phyloP scores from a whole-genome alignment of 2,329 filamentous ascomycete genomes.

The Aspergillus uvarum region DNA sequence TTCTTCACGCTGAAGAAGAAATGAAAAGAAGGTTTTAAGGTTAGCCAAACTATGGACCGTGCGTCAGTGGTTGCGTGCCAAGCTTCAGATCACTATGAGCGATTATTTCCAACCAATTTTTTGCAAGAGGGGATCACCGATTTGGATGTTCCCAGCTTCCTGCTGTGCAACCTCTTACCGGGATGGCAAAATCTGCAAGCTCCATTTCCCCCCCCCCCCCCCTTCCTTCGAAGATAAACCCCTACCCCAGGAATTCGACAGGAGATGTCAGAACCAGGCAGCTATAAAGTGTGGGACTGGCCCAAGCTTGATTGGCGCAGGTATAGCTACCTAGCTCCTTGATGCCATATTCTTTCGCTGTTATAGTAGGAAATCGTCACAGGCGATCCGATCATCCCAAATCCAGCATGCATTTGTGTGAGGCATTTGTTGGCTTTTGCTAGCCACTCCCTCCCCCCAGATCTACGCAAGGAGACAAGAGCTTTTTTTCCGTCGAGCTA shows the following conservation, averaged over 20 bases:
- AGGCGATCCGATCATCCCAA: neutral
- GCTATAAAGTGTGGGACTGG: neutral
- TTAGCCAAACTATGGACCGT: constrained; percentile 7
- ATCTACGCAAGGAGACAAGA: neutral
- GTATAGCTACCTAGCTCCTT: too few species aligned
- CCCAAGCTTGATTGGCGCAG: neutral
- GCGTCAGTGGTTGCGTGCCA: constrained; percentile 7
- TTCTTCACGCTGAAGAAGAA: neutral
- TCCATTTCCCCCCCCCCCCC: neutral
- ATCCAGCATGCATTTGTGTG: constrained; percentile 2
- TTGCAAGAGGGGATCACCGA: neutral
- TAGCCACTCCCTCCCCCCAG: neutral
- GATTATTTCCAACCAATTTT: constrained; percentile 4
- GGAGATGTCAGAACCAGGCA: neutral
- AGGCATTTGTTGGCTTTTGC: constrained; percentile 8
- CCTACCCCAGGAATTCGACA: neutral
- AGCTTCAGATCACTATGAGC: constrained; percentile 4
- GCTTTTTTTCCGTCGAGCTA: neutral
- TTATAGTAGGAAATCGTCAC: neutral
- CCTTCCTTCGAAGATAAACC: neutral
- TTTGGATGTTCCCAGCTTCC: neutral
- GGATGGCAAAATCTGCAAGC: neutral
- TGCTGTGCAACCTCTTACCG: neutral
- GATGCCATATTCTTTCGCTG: too few species aligned
- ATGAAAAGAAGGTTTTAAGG: neutral